Evolutionary conservation across 139 green algal species (phyloP).

Genomic region (Raphidocelis subcapitata): DNA sequence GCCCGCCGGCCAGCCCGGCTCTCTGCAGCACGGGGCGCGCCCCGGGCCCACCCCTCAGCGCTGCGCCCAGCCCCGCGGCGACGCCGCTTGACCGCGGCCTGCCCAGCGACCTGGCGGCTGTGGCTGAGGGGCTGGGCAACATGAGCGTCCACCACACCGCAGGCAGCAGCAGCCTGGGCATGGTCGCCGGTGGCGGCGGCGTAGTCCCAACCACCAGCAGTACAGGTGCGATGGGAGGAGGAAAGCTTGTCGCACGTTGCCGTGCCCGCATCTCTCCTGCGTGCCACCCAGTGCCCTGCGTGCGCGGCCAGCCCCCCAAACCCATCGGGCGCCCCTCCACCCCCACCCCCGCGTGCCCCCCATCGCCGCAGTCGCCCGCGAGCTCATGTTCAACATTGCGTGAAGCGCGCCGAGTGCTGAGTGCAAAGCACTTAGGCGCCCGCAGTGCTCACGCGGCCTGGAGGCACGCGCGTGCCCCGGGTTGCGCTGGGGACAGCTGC

Average conservation of each 20-base stretch:
- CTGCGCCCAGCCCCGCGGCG: slow-evolving; percentile 4
- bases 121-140: slow-evolving; percentile 15
- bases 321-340: neutral
- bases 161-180: neutral
- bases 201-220: neutral
- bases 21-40: neutral
- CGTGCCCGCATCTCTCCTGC: neutral
- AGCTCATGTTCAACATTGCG: slow-evolving; percentile 55
- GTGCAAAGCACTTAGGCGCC: too few relatives aligned
- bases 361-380: slow-evolving; percentile 40
- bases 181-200: neutral
- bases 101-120: slow-evolving; percentile 2
- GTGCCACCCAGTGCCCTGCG: neutral
- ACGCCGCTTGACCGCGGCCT: slow-evolving; percentile 1
- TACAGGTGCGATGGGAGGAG: neutral
- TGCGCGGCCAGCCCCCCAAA: neutral
- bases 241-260: neutral
- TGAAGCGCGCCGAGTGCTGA: neutral
- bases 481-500: too few relatives aligned
- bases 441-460: too few relatives aligned
- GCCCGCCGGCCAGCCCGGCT: neutral
- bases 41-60: neutral
- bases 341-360: neutral
- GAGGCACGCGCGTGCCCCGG: too few relatives aligned
- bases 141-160: slow-evolving; percentile 8